phyloP scores from a whole-genome alignment of 805 yeast genomes.

The Vanderwaltozyma yarrowii region DNA sequence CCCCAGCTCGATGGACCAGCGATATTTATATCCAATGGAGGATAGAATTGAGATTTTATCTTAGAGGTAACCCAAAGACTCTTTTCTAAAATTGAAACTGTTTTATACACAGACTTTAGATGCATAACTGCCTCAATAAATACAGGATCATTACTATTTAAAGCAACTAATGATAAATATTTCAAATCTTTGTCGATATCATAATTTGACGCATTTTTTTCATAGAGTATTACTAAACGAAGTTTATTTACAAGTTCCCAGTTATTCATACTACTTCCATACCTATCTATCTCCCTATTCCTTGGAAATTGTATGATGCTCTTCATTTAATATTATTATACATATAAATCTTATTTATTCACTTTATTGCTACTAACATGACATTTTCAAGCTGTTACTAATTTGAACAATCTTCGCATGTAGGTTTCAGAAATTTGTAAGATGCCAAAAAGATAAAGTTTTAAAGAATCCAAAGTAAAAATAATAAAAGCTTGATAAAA shows the following conservation, averaged over 20 bases:
- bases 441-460: no score
- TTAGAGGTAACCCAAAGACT: constrained; percentile 21
- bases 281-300: no score
- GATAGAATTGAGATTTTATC: constrained; percentile 12
- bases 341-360: no score
- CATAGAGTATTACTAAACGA: background rate
- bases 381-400: no score
- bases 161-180: background rate
- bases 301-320: no score
- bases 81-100: constrained; percentile 5
- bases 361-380: no score
- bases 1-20: constrained; percentile 19
- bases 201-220: background rate
- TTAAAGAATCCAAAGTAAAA: no score
- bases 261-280: background rate
- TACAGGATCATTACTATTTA: background rate
- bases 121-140: constrained; percentile 4
- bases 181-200: background rate
- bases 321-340: no score
- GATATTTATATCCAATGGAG: constrained; percentile 15
- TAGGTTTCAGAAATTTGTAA: no score
- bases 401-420: no score
- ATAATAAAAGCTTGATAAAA: no score
- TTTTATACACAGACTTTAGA: constrained; percentile 8
- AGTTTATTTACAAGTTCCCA: constrained; percentile 2